Percentiles rank a stretch among this genome's conserved stretches.
phyloP scores from a whole-genome alignment of 1,284 basidiomycete species.

The Bondarzewia mesenterica region DNA sequence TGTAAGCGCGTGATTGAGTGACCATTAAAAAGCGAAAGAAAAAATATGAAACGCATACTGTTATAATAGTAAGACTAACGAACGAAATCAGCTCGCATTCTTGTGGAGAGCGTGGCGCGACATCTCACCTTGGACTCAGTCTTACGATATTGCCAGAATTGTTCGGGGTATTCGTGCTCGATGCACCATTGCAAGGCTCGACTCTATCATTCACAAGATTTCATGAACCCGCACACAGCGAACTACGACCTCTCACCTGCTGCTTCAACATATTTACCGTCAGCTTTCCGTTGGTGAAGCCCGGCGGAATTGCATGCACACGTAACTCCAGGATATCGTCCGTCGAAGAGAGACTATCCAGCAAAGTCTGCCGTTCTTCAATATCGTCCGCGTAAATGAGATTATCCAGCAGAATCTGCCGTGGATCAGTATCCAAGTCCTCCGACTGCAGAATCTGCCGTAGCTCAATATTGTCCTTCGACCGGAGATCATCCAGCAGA shows the following conservation, averaged over 20 bases:
- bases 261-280: constrained; percentile 70
- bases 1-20: constrained; percentile 16
- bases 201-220: constrained; percentile 32
- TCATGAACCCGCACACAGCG: neutral
- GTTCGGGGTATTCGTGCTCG: constrained; percentile 73
- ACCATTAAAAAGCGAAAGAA: neutral
- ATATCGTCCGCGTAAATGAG: too few species aligned
- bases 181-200: constrained; percentile 79
- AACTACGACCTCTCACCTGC: constrained; percentile 44
- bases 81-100: neutral
- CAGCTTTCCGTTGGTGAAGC: constrained; percentile 54
- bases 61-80: constrained; percentile 57
- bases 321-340: constrained; percentile 66
- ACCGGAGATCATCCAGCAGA: too few species aligned
- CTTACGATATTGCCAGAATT: constrained; percentile 77
- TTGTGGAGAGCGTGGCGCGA: neutral
- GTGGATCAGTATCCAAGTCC: constrained; percentile 55
- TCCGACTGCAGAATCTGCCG: too few species aligned
- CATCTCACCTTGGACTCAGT: constrained; percentile 43
- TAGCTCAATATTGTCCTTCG: too few species aligned
- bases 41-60: constrained; percentile 31
- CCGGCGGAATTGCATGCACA: constrained; percentile 58
- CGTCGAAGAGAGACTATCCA: too few species aligned
- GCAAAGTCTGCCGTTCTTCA: too few species aligned
- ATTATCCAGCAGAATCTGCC: constrained; percentile 59